These are phyloP conservation scores for Luzula sylvatica DNA, from an alignment of 176 grass and related monocot genomes.

Conservation along the genomic window DNA sequence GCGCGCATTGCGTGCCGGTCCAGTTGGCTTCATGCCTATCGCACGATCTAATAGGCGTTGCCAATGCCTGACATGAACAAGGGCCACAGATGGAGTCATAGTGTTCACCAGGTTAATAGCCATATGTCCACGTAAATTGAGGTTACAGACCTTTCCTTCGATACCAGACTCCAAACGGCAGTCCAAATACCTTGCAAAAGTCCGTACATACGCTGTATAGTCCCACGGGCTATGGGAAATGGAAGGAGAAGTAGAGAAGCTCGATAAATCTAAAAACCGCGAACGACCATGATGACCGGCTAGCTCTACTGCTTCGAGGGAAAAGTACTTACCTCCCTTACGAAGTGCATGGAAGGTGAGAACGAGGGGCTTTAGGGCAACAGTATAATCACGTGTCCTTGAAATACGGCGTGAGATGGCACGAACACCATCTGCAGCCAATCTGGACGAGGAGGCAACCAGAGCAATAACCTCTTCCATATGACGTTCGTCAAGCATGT, in stretches of 20 bases:
- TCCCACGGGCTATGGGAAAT: conserved; percentile 19
- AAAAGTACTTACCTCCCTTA: conserved; percentile 21
- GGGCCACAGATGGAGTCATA: conserved; percentile 6
- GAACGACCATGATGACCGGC: not conserved
- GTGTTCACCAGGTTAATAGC: not conserved
- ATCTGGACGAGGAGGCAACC: not conserved
- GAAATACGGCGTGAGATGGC: conserved; percentile 28
- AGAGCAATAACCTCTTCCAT: conserved; percentile 19
- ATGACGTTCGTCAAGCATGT: conserved; percentile 13
- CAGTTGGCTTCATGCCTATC: conserved; percentile 28
- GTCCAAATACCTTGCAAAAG: conserved; percentile 30
- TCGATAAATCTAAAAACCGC: conserved; percentile 29
- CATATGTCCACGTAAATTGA: not conserved
- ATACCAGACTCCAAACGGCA: conserved; percentile 22
- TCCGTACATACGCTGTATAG: conserved; percentile 28
- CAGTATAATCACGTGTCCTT: conserved; percentile 27
- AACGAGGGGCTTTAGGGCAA: conserved; percentile 37
- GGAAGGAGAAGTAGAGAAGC: conserved; percentile 23
- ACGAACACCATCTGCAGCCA: conserved; percentile 21
- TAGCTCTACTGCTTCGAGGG: conserved; percentile 16
- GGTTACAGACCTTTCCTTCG: conserved; percentile 20
- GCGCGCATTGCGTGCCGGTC: conserved; percentile 11
- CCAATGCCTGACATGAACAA: conserved; percentile 28
- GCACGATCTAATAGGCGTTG: conserved; percentile 27
- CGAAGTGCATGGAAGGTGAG: conserved; percentile 17